These are phyloP conservation scores for Colletotrichum aenigma DNA, from an alignment of 2,329 filamentous ascomycete species.

Conservation along the genomic window DNA sequence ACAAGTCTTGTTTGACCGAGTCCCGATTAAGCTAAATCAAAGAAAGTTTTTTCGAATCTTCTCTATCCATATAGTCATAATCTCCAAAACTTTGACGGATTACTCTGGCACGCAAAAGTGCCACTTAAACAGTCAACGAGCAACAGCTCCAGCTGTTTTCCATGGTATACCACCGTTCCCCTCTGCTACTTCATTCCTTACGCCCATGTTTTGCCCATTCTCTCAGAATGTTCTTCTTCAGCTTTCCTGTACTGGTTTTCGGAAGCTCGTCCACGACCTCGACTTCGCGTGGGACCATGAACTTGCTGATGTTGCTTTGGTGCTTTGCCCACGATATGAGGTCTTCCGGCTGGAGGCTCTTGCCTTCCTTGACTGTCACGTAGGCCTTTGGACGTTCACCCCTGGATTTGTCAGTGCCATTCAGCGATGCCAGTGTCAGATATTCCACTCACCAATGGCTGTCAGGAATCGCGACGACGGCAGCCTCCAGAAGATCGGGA, in stretches of 20 bases:
- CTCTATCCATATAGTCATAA: not conserved
- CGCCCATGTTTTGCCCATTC: slow-evolving; percentile 72
- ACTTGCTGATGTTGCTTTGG: slow-evolving; percentile 81
- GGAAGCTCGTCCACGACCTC: slow-evolving; percentile 87
- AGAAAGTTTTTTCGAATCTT: not conserved
- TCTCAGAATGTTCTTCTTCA: slow-evolving; percentile 91
- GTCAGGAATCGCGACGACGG: slow-evolving; percentile 86
- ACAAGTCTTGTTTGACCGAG: not conserved
- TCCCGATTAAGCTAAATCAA: not conserved
- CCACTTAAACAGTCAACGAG: not conserved
- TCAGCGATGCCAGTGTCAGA: not conserved
- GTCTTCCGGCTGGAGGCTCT: slow-evolving; percentile 63
- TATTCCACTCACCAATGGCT: slow-evolving; percentile 68
- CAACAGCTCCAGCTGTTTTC: not conserved
- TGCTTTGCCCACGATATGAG: slow-evolving; percentile 87
- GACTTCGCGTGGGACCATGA: slow-evolving; percentile 80
- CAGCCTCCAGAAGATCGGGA: slow-evolving; percentile 87
- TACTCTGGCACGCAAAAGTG: not conserved
- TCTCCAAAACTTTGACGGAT: not conserved
- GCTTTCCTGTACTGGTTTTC: slow-evolving; percentile 96
- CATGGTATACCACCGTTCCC: not conserved
- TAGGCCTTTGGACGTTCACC: slow-evolving; percentile 96
- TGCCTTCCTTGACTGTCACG: slow-evolving; percentile 78
- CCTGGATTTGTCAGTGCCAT: not conserved
- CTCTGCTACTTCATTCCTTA: not conserved